Conservation (phyloP, 345 rosid species). For the Gossypium longicalyx region DNA sequence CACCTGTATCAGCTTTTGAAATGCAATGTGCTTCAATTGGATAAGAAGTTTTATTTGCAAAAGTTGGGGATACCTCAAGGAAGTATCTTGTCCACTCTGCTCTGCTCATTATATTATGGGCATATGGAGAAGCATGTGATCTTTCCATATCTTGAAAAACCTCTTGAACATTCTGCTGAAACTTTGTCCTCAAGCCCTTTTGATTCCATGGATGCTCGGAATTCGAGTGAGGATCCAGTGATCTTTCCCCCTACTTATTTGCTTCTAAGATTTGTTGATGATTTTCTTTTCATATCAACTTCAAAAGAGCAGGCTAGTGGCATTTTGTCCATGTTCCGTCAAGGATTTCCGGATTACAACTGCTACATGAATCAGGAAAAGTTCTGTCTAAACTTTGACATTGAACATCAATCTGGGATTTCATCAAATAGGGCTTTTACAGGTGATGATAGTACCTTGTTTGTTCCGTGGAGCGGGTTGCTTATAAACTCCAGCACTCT, state of each 20-base stretch:
- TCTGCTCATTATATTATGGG: slow-evolving; percentile 79
- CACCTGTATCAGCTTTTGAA: slow-evolving; percentile 54
- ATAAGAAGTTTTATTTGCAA: slow-evolving; percentile 55
- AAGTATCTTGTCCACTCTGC: slow-evolving; percentile 60
- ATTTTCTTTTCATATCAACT: slow-evolving; percentile 71
- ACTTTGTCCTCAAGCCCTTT: slow-evolving; percentile 20
- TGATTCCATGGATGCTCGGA: slow-evolving; percentile 9
- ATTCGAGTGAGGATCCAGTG: slow-evolving; percentile 16
- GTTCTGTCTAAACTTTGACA: slow-evolving; percentile 56
- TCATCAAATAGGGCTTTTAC: slow-evolving; percentile 41
- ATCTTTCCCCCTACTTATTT: slow-evolving; percentile 32
- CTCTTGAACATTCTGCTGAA: slow-evolving; percentile 16
- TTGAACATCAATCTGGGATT: slow-evolving; percentile 26
- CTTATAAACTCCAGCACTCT: slow-evolving; percentile 59
- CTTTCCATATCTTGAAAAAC: slow-evolving; percentile 55
- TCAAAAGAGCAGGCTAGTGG: slow-evolving; percentile 59
- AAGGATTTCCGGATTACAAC: slow-evolving; percentile 68
- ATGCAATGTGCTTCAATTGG: slow-evolving; percentile 50
- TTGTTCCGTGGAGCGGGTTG: slow-evolving; percentile 80
- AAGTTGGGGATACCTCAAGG: slow-evolving; percentile 80
- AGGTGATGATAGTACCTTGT: slow-evolving; percentile 50
- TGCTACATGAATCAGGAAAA: slow-evolving; percentile 76
- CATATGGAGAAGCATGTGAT: slow-evolving; percentile 65
- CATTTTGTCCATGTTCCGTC: slow-evolving; percentile 42
- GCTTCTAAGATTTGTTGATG: slow-evolving; percentile 72